phyloP scores from a whole-genome alignment of 2,329 filamentous ascomycete genomes.

The Epichloe glyceriae region DNA sequence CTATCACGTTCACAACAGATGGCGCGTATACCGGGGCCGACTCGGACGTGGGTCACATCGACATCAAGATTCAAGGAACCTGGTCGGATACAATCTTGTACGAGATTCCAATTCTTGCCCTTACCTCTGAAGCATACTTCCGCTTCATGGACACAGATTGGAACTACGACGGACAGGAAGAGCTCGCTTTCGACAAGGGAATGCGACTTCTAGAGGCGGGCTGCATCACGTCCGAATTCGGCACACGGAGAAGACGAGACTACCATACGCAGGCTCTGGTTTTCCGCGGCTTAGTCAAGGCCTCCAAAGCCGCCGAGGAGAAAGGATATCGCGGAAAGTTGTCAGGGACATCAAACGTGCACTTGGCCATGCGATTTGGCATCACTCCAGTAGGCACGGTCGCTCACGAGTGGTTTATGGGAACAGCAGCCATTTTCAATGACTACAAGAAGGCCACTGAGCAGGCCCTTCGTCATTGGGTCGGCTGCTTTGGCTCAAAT shows the following conservation, averaged over 20 bases:
- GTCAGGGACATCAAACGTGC: constrained; percentile 88
- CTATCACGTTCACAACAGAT: constrained; percentile 49
- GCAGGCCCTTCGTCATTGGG: constrained; percentile 74
- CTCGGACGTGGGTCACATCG: constrained; percentile 58
- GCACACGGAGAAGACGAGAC: constrained; percentile 75
- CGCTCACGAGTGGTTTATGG: constrained; percentile 99
- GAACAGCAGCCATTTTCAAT: constrained; percentile 78
- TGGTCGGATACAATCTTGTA: constrained; percentile 97
- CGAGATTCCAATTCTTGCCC: constrained; percentile 83
- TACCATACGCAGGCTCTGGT: constrained; percentile 93
- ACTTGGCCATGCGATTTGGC: constrained; percentile 86
- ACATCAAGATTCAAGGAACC: constrained; percentile 63
- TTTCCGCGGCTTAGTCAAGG: constrained; percentile 70
- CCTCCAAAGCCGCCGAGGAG: constrained; percentile 55
- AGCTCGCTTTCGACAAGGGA: constrained; percentile 74
- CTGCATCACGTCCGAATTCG: constrained; percentile 89
- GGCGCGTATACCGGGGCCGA: constrained; percentile 47
- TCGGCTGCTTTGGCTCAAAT: constrained; percentile 75
- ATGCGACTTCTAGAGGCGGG: constrained; percentile 63
- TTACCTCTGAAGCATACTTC: constrained; percentile 95
- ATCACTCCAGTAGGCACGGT: constrained; percentile 75
- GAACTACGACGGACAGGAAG: constrained; percentile 76
- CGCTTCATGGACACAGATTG: constrained; percentile 91
- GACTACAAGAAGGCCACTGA: constrained; percentile 80
- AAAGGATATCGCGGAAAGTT: constrained; percentile 59